phyloP scores from a whole-genome alignment of 2,329 filamentous ascomycete genomes.

The Penicillium oxalicum region DNA sequence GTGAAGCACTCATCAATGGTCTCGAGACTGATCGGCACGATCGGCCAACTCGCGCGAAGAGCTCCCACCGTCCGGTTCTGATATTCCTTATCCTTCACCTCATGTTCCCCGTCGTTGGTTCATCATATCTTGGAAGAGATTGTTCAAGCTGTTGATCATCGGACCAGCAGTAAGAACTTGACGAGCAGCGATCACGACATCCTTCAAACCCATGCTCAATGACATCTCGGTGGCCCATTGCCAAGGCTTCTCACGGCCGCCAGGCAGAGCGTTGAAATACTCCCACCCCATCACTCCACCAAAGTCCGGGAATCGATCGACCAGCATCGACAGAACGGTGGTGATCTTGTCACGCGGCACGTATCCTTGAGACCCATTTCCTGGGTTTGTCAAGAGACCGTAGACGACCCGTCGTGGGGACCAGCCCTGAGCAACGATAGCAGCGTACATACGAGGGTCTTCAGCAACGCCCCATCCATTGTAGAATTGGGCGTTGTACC shows the following conservation, averaged over 20 bases:
- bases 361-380: slow-evolving; percentile 61
- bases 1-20: no score
- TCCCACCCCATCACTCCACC: slow-evolving; percentile 95
- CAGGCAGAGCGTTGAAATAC: slow-evolving; percentile 77
- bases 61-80: no score
- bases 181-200: slow-evolving; percentile 30
- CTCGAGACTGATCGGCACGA: no score
- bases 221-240: slow-evolving; percentile 71
- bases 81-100: not conserved
- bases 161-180: slow-evolving; percentile 23
- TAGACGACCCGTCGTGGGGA: slow-evolving; percentile 66
- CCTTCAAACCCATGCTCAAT: slow-evolving; percentile 40
- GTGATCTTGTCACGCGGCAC: slow-evolving; percentile 55
- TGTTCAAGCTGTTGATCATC: slow-evolving; percentile 29
- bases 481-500: slow-evolving; percentile 93
- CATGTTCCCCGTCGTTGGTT: slow-evolving; percentile 15
- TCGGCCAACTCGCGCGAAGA: no score
- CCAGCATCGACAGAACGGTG: slow-evolving; percentile 52
- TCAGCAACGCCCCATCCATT: slow-evolving; percentile 74
- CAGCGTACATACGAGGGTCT: slow-evolving; percentile 41
- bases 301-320: slow-evolving; percentile 60
- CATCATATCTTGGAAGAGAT: slow-evolving; percentile 26
- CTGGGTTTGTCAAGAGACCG: slow-evolving; percentile 72
- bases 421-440: slow-evolving; percentile 56
- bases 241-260: slow-evolving; percentile 59